phyloP scores from a whole-genome alignment of 495 filamentous ascomycete species.

The Penicillium tannophilum region DNA sequence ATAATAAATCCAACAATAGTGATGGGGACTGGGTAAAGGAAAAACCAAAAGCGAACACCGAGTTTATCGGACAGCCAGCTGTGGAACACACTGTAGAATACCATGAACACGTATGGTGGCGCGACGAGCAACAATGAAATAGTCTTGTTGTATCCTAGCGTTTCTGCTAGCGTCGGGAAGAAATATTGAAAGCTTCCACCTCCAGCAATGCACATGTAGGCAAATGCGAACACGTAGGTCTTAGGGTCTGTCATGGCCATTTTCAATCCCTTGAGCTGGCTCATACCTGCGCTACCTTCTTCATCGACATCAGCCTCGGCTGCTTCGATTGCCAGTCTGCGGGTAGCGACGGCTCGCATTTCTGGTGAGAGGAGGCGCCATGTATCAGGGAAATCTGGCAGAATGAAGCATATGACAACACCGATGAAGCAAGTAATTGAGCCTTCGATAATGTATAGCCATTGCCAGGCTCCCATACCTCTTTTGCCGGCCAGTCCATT shows the following conservation, averaged over 20 bases:
- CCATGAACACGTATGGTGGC: constrained; percentile 55
- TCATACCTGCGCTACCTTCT: constrained; percentile 33
- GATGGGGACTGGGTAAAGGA: constrained; percentile 48
- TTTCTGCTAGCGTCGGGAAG: constrained; percentile 49
- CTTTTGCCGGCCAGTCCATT: constrained; percentile 34
- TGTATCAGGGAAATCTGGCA: constrained; percentile 47
- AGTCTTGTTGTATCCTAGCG: constrained; percentile 42
- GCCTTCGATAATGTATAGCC: constrained; percentile 51
- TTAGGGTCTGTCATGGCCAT: constrained; percentile 49
- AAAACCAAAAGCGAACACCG: constrained; percentile 50
- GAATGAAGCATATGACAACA: constrained; percentile 34
- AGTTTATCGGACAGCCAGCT: constrained; percentile 44
- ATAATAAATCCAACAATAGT: constrained; percentile 48
- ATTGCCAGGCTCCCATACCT: constrained; percentile 46
- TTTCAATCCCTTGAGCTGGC: constrained; percentile 47
- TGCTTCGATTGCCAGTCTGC: constrained; percentile 45
- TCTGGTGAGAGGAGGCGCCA: constrained; percentile 43
- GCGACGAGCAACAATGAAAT: constrained; percentile 50
- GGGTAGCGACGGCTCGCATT: constrained; percentile 48
- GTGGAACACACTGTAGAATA: constrained; percentile 43
- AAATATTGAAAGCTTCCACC: constrained; percentile 52
- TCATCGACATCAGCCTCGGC: constrained; percentile 51
- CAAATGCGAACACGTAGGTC: constrained; percentile 45
- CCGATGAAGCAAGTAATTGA: constrained; percentile 40
- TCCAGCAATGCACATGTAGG: constrained; percentile 48